Conservation (phyloP, 331 rosid species). For the Arachis monticola region DNA sequence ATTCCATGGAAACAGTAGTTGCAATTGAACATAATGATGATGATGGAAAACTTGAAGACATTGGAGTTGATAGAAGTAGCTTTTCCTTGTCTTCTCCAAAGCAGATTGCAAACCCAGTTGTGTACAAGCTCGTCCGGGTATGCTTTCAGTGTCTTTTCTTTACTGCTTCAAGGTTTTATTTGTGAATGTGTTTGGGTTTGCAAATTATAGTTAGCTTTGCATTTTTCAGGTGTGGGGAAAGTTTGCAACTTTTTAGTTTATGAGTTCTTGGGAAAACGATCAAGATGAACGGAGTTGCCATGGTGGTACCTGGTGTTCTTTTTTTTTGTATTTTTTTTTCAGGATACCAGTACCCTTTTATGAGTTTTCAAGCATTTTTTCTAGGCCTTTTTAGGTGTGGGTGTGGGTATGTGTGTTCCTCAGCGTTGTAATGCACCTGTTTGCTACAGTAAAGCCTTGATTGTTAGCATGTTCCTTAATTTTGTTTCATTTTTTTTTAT, state of each 20-base stretch:
- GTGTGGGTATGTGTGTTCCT: too few species aligned
- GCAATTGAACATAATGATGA: constrained; percentile 71
- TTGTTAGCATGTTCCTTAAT: not conserved
- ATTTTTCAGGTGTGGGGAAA: constrained; percentile 10
- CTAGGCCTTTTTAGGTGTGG: not conserved
- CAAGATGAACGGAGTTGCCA: constrained; percentile 30
- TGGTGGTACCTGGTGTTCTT: not conserved
- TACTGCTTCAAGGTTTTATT: constrained; percentile 10
- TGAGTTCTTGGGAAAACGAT: constrained; percentile 21
- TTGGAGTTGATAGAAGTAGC: constrained; percentile 59
- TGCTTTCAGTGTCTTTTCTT: not conserved
- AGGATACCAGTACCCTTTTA: not conserved
- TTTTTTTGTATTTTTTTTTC: not conserved
- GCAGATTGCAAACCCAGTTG: constrained; percentile 83
- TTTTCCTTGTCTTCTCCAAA: constrained; percentile 64
- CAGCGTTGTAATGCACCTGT: not conserved
- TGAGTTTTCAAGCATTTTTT: constrained; percentile 10
- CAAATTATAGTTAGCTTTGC: constrained; percentile 4
- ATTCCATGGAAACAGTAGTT: constrained; percentile 88
- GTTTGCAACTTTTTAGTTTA: constrained; percentile 23
- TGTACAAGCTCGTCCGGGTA: constrained; percentile 99
- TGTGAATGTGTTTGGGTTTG: constrained; percentile 33
- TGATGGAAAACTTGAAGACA: constrained; percentile 67
- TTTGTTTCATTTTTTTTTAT: too few species aligned
- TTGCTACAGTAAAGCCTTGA: constrained; percentile 17